Base-by-base conservation (phyloP, 2,329 filamentous ascomycete species). In the Colletotrichum eleusines region DNA sequence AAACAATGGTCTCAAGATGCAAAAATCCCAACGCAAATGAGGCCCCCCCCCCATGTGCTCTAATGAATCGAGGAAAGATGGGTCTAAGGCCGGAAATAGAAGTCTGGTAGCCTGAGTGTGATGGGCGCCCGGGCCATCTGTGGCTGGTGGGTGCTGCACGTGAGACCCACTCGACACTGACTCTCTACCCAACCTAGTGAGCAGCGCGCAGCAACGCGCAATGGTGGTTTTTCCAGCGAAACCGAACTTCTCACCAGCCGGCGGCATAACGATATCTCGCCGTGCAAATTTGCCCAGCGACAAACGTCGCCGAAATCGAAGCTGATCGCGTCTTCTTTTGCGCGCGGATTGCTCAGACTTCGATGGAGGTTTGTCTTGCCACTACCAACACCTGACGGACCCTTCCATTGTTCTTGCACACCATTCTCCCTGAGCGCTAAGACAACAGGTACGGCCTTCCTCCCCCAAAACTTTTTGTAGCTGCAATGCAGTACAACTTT, bases 141-240 rank as follows among this genome's bases (percentile, higher is more conserved):
- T 72, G 69, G 69, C 66, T 72, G 60, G 69, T 63, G 51, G 61
- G n/a, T 7, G n/a, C 70, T 71, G 72, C 72, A 73, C 70, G 72
- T 73, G 72, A 73, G 72, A 72, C 72, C 72, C 72, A 72, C 72
- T 50, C 62, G 57, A 63, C n/a, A n/a, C 60, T 61, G 60, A 63
- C 57, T 73, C 53, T 60, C 64, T 42, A 42, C 40, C 40, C 18
- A 44, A 53, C 68, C 63, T 42, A 63, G n/a, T 66, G 54, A 66
- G 67, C 40, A 51, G 66, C 69, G 66, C 68, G 68, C 53, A 72
- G 58, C 38, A 48, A 72, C 69, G 69, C 69, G 69, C 69, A 46
- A 64, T 50, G 46, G 69, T 60, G 54, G 69, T 64, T 72, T 72
- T 72, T 72, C n/a, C 69, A 68, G 68, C 68, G 57, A 71, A 62